Evolutionary conservation across 768 basidiomycete species (phyloP).

Genomic region (Albatrellus ellisii): DNA sequence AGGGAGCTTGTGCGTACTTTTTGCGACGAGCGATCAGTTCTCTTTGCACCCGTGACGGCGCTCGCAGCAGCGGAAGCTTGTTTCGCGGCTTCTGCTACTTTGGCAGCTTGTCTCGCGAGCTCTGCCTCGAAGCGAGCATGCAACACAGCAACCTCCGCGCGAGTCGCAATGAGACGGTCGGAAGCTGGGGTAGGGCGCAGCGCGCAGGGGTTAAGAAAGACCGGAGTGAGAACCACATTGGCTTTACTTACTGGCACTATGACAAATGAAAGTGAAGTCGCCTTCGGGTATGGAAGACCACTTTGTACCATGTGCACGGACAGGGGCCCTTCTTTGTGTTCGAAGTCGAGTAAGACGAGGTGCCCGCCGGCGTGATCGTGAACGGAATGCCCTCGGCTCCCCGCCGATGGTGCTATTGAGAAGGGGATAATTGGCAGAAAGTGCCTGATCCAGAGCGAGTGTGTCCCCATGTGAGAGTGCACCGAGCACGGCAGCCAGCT

Average conservation of each 20-base stretch:
- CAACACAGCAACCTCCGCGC: conserved; percentile 52
- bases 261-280: conserved; percentile 49
- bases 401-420: conserved; percentile 1
- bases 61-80: conserved; percentile 29
- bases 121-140: conserved; percentile 63
- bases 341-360: conserved; percentile 38
- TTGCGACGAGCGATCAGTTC: conserved; percentile 5
- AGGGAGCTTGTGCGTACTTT: conserved; percentile 17
- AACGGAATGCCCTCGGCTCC: conserved; percentile 2
- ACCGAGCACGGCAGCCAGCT: conserved; percentile 58
- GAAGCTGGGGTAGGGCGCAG: conserved; percentile 40
- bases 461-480: conserved; percentile 54
- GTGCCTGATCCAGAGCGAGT: conserved; percentile 65
- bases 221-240: conserved; percentile 15
- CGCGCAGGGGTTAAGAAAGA: too few relatives aligned
- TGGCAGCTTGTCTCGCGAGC: conserved; percentile 55
- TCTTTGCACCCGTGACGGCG: conserved; percentile 21
- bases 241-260: conserved; percentile 60
- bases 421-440: conserved; percentile 33
- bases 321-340: conserved; percentile 23
- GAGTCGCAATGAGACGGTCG: conserved; percentile 54
- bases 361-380: conserved; percentile 27
- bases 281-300: conserved; percentile 31
- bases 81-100: conserved; percentile 35
- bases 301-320: conserved; percentile 22